Evolutionary conservation across 2,329 filamentous ascomycete species (phyloP).

Genomic region (Diaporthe sp.): DNA sequence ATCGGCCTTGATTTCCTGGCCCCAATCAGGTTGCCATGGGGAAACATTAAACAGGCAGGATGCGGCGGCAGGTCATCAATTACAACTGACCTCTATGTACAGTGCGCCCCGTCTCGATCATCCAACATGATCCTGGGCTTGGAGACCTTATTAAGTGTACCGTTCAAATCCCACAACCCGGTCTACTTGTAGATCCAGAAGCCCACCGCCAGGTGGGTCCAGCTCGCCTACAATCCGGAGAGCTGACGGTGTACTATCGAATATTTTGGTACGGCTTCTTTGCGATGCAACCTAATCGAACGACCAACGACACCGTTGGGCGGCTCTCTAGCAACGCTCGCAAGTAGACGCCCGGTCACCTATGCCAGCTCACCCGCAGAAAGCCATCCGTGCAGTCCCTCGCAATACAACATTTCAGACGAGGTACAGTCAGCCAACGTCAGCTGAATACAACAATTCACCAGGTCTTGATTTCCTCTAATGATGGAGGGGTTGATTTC

Average conservation of each 20-base stretch:
- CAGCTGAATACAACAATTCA: not conserved
- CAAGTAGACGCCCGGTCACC: not conserved
- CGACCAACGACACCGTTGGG: not conserved
- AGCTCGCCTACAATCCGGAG: slow-evolving; percentile 20
- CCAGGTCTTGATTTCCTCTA: not conserved
- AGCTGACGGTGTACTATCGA: slow-evolving; percentile 7
- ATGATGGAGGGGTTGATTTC: slow-evolving; percentile 17
- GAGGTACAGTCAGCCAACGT: not conserved
- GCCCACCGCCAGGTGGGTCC: slow-evolving; percentile 12
- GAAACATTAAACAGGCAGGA: not conserved
- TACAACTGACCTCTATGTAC: not conserved
- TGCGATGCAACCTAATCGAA: not conserved
- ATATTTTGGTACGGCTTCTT: slow-evolving; percentile 16
- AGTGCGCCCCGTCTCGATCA: not conserved
- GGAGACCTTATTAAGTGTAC: slow-evolving; percentile 24
- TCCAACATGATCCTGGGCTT: not conserved
- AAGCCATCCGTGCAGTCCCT: not conserved
- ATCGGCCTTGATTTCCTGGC: not conserved
- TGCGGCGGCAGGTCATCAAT: slow-evolving; percentile 17
- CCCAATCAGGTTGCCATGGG: slow-evolving; percentile 5
- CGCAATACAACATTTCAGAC: not conserved
- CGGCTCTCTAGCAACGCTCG: not conserved
- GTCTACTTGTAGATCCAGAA: not conserved
- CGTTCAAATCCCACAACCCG: slow-evolving; percentile 7
- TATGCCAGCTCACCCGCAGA: not conserved